These are phyloP conservation scores for Nepenthes alata DNA, from an alignment of 179 eudicot species.

Conservation along the genomic window DNA sequence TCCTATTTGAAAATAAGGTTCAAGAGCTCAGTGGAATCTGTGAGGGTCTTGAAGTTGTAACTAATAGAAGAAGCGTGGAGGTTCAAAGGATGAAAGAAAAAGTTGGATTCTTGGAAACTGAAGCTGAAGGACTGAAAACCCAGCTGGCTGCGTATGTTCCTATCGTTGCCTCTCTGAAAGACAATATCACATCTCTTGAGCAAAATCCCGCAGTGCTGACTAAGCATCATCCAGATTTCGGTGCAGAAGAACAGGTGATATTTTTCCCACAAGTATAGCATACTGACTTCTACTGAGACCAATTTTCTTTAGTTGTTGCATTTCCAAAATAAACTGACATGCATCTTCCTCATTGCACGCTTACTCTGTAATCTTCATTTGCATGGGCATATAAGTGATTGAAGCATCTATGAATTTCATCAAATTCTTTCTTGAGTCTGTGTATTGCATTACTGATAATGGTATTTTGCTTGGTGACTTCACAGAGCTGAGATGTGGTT, in stretches of 20 bases:
- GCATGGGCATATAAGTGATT: no score
- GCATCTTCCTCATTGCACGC: no score
- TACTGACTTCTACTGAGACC: no score
- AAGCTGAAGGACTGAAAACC: slow-evolving; percentile 47
- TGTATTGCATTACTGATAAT: no score
- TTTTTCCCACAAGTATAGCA: not conserved
- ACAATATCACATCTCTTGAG: slow-evolving; percentile 31
- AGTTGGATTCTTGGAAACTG: slow-evolving; percentile 47
- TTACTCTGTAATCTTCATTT: no score
- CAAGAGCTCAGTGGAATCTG: slow-evolving; percentile 60
- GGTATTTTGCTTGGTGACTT: no score
- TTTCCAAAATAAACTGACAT: no score
- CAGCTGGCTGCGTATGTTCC: slow-evolving; percentile 58
- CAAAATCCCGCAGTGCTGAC: slow-evolving; percentile 29
- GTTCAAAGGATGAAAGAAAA: slow-evolving; percentile 51
- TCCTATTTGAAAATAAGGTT: slow-evolving; percentile 56
- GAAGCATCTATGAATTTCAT: not conserved
- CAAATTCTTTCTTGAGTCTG: not conserved
- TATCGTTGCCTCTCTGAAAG: not conserved
- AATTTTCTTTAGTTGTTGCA: no score
- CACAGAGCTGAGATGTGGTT: no score
- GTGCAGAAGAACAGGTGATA: slow-evolving; percentile 34
- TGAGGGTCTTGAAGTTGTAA: slow-evolving; percentile 51
- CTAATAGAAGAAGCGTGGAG: slow-evolving; percentile 39
- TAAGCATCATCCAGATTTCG: slow-evolving; percentile 21